phyloP scores from a whole-genome alignment of 331 rosid species.

The Erythrophleum ivorense region DNA sequence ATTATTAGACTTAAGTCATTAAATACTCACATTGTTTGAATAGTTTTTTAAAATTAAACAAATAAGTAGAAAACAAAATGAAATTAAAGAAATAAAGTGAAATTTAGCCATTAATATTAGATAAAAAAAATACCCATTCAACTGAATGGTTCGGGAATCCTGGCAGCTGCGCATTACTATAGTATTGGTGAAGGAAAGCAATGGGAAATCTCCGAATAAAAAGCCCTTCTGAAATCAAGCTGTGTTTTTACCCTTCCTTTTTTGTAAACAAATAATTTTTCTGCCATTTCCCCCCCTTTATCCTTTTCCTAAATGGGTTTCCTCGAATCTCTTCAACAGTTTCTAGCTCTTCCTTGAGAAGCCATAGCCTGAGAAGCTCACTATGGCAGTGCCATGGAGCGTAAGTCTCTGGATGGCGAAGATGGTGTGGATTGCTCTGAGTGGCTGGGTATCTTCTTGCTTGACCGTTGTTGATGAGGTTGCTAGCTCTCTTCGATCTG shows the following conservation, averaged over 20 bases:
- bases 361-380: constrained; percentile 27
- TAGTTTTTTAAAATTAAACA: no score
- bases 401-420: constrained; percentile 56
- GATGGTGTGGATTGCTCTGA: constrained; percentile 57
- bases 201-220: not conserved
- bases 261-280: not conserved
- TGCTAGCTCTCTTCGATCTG: constrained; percentile 57
- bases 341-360: constrained; percentile 28
- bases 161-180: no score
- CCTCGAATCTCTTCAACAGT: not conserved
- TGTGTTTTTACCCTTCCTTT: not conserved
- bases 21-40: no score
- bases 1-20: no score
- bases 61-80: no score
- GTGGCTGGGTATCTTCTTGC: constrained; percentile 61
- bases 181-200: not conserved
- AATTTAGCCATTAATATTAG: no score
- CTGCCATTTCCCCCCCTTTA: not conserved
- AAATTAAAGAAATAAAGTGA: no score
- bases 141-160: not conserved
- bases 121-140: no score
- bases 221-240: not conserved
- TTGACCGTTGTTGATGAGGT: constrained; percentile 61
- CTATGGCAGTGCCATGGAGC: constrained; percentile 58
- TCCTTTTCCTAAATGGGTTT: constrained; percentile 27